Conservation (phyloP, 345 rosid genomes). For the Salix dunnii region DNA sequence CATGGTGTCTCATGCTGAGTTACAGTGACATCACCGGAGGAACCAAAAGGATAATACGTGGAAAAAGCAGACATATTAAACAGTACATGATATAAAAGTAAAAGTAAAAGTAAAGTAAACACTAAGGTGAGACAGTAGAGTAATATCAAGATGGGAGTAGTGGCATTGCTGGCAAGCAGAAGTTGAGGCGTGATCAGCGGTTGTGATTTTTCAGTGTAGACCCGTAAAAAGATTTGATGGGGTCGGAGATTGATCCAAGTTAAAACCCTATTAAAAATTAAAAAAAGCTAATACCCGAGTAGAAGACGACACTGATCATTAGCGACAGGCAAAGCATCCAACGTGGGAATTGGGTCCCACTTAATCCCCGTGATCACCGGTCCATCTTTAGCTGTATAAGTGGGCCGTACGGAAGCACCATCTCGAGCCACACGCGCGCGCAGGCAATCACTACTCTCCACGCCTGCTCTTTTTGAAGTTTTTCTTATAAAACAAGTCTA, state of each 20-base stretch:
- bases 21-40: conserved; percentile 9
- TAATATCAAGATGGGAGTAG: too few relatives aligned
- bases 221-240: conserved; percentile 19
- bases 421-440: conserved; percentile 54
- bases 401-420: conserved; percentile 24
- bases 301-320: neutral
- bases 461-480: neutral
- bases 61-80: neutral
- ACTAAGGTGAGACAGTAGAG: too few relatives aligned
- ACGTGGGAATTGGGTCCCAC: conserved; percentile 32
- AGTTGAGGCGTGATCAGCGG: conserved; percentile 36
- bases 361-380: conserved; percentile 38
- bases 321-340: conserved; percentile 13
- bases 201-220: conserved; percentile 22
- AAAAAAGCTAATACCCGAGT: neutral
- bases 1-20: conserved; percentile 12
- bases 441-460: conserved; percentile 24
- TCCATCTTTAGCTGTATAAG: conserved; percentile 23
- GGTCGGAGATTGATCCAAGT: conserved; percentile 16
- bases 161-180: conserved; percentile 6
- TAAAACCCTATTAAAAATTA: neutral
- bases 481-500: neutral
- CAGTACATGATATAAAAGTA: neutral
- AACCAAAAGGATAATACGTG: conserved; percentile 8
- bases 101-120: neutral